A percentile compares a stretch with the other conserved stretches of the same genome.
Conservation (phyloP, 129 eudicot genomes). For the Dittrichia graveolens region DNA sequence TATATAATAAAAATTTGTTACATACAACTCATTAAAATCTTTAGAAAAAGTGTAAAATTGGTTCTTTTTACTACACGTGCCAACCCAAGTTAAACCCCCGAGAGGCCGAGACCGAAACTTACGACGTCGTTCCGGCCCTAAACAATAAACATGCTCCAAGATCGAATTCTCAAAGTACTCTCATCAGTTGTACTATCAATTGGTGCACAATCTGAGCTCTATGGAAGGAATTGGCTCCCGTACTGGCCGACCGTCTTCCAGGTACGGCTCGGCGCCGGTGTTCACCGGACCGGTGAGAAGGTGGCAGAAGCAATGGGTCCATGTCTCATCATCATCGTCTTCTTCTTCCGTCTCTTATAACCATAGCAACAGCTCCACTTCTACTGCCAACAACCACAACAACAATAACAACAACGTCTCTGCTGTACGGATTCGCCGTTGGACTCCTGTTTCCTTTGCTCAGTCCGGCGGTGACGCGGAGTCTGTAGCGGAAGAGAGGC, state of each 20-base stretch:
- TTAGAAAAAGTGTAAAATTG: no score
- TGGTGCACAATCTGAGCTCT: not conserved
- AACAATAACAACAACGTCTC: slow-evolving; percentile 21
- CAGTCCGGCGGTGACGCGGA: slow-evolving; percentile 30
- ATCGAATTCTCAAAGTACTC: not conserved
- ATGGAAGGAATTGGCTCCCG: slow-evolving; percentile 73
- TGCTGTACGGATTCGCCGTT: slow-evolving; percentile 50
- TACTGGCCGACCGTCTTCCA: slow-evolving; percentile 63
- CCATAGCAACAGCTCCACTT: slow-evolving; percentile 16
- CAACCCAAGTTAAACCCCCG: slow-evolving; percentile 28
- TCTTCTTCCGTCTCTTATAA: slow-evolving; percentile 28
- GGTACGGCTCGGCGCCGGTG: slow-evolving; percentile 62
- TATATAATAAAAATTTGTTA: no score
- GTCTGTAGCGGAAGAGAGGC: slow-evolving; percentile 31
- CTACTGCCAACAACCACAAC: slow-evolving; percentile 17
- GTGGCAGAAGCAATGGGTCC: slow-evolving; percentile 87
- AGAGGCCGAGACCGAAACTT: not conserved
- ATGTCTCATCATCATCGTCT: slow-evolving; percentile 31
- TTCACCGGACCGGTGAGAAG: slow-evolving; percentile 72
- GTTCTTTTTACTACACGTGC: slow-evolving; percentile 19
- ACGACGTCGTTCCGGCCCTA: slow-evolving; percentile 26
- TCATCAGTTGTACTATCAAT: slow-evolving; percentile 33
- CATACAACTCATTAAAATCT: no score
- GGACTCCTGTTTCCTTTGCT: slow-evolving; percentile 51
- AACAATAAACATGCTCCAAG: slow-evolving; percentile 17